Evolutionary conservation across 805 yeast genomes (phyloP).

Genomic region (Wickerhamiella siamensis): DNA sequence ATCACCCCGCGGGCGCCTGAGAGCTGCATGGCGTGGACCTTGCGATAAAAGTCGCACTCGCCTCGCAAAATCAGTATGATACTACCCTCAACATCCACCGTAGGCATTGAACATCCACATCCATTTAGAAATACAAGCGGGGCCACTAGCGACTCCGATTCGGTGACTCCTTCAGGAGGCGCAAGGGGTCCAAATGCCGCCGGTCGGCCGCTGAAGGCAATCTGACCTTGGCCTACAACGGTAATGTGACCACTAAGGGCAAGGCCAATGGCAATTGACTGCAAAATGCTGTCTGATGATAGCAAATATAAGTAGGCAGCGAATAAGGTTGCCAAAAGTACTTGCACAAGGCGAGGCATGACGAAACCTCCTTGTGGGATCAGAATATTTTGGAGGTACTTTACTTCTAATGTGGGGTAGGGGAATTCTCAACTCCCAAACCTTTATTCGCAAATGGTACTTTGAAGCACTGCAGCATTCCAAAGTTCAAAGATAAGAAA

Average conservation of each 20-base stretch:
- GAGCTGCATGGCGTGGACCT: slow-evolving; percentile 32
- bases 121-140: neutral
- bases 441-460: neutral
- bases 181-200: slow-evolving; percentile 2
- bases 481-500: neutral
- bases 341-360: neutral
- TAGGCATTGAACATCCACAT: neutral
- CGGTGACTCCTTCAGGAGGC: neutral
- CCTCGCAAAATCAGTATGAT: slow-evolving; percentile 34
- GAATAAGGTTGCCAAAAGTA: neutral
- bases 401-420: too few species aligned
- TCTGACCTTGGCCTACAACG: neutral
- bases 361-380: neutral
- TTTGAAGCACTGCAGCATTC: neutral
- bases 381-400: too few species aligned
- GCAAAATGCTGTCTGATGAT: neutral
- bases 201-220: neutral
- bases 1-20: slow-evolving; percentile 38
- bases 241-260: neutral
- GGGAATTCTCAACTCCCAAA: too few species aligned
- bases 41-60: slow-evolving; percentile 40
- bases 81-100: slow-evolving; percentile 11
- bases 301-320: neutral
- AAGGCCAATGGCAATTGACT: neutral
- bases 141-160: neutral